Evolutionary conservation across 2,329 filamentous ascomycete genomes (phyloP).

Genomic region (Thelonectria blattea): DNA sequence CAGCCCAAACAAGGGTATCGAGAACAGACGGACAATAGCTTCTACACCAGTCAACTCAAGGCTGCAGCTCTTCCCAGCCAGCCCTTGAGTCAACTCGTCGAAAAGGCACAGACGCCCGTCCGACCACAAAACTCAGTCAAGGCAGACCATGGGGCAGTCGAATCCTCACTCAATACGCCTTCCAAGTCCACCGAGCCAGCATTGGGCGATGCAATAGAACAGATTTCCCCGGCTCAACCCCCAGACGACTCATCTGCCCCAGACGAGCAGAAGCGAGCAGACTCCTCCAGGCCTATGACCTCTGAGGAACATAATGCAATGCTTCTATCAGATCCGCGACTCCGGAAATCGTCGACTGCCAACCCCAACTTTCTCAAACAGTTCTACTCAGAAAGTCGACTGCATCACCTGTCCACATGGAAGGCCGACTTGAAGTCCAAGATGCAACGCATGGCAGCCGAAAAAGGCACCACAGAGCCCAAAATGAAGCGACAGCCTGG

Average conservation of each 20-base stretch:
- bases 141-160: background rate
- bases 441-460: conserved; percentile 79
- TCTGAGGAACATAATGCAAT: conserved; percentile 92
- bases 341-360: conserved; percentile 87
- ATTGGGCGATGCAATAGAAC: background rate
- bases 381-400: conserved; percentile 91
- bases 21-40: conserved; percentile 82
- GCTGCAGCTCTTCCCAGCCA: conserved; percentile 41
- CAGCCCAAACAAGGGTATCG: conserved; percentile 69
- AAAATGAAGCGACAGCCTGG: conserved; percentile 62
- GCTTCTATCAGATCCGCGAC: conserved; percentile 81
- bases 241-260: background rate
- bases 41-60: conserved; percentile 78
- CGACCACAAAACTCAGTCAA: background rate
- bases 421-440: conserved; percentile 92
- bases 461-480: conserved; percentile 61
- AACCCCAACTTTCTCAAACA: conserved; percentile 94
- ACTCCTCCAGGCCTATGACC: conserved; percentile 69
- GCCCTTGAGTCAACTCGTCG: conserved; percentile 36
- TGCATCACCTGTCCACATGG: conserved; percentile 96
- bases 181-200: background rate
- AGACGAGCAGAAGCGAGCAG: conserved; percentile 10
- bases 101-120: conserved; percentile 37
- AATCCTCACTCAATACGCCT: conserved; percentile 7
- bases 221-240: background rate